phyloP scores from a whole-genome alignment of 2,329 filamentous ascomycete genomes.

The Talaromyces amestolkiae region DNA sequence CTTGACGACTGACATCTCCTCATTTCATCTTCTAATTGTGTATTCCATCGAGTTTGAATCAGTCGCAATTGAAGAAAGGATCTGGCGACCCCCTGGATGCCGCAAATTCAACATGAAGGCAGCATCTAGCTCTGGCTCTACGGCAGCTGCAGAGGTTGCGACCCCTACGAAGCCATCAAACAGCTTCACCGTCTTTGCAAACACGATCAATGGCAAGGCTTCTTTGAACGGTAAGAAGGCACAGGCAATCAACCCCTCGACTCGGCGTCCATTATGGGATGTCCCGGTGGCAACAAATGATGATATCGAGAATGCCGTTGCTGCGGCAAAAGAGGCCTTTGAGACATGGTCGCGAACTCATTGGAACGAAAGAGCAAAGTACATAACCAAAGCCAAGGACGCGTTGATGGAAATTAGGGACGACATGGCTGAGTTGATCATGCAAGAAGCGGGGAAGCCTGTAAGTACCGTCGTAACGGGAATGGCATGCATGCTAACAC shows the following conservation, averaged over 20 bases:
- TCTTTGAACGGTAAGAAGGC: conserved; percentile 35
- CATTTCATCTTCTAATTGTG: neutral
- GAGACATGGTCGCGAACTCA: conserved; percentile 48
- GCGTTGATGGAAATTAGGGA: conserved; percentile 42
- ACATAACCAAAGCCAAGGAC: conserved; percentile 43
- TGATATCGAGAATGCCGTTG: conserved; percentile 50
- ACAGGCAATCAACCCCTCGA: conserved; percentile 47
- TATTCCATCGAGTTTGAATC: neutral
- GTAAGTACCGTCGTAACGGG: conserved; percentile 23
- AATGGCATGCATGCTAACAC: neutral
- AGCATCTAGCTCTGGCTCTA: neutral
- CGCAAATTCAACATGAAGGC: neutral
- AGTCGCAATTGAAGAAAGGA: neutral
- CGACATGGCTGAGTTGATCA: conserved; percentile 47
- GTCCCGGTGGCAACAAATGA: conserved; percentile 45
- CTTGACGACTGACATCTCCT: neutral
- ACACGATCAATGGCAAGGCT: conserved; percentile 47
- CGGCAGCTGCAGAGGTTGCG: neutral
- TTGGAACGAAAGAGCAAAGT: conserved; percentile 43
- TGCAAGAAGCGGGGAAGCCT: conserved; percentile 55
- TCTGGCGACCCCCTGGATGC: no score
- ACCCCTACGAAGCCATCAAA: neutral
- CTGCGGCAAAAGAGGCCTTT: conserved; percentile 48
- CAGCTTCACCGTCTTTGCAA: conserved; percentile 39
- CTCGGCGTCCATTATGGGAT: conserved; percentile 45